Base-by-base conservation (phyloP, 1,284 basidiomycete genomes). In the Heterobasidion parviporum region DNA sequence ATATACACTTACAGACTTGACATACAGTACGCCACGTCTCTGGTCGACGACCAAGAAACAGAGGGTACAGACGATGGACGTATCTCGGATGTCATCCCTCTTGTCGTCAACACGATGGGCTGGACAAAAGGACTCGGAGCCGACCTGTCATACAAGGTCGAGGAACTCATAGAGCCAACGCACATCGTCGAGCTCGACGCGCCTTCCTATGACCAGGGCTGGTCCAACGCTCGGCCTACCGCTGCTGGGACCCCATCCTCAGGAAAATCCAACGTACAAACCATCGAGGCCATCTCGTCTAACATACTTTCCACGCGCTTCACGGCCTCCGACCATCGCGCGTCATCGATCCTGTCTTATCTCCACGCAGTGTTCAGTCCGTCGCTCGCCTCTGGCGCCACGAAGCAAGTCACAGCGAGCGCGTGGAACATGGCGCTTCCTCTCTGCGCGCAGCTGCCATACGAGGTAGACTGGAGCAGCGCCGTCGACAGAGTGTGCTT, bases 91-190 rank as follows among this genome's bases (percentile, higher is more conserved):
- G 57, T 68, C n/a, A 78, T 92, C 4, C 96, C 96, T 0, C 80
- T 99, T 6, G 80, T 98, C 8, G 82, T 98, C 55, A 99, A 99
- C 68, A 98, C 92, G 0, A 95, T 96, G 82, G 96, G 96, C 2
- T 99, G 96, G 96, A 82, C 83, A 14, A 98, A 96, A 68, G 96
- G 96, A 2, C 81, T 98, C 1, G 96, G 96, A 1, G 87, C 85
- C 16, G 92, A 97, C 62, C 72, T 99, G 3, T 79, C 85, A 9
- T 68, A 69, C 2, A 80, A 80, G 59, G 84, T 98, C 50, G 85
- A 94, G 65, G 77, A 77, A 2, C 70, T 86, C 15, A 70, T 86
- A 1, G 74, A 80, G 50, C 85, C 93, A 0, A 84, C 82, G 0
- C 75, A 83, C 61, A 72, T 91, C 26, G 89, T 88, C 65, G 80